Evolutionary conservation across 305 asterid genomes (phyloP).

Genomic region (Coffea humblotiana): DNA sequence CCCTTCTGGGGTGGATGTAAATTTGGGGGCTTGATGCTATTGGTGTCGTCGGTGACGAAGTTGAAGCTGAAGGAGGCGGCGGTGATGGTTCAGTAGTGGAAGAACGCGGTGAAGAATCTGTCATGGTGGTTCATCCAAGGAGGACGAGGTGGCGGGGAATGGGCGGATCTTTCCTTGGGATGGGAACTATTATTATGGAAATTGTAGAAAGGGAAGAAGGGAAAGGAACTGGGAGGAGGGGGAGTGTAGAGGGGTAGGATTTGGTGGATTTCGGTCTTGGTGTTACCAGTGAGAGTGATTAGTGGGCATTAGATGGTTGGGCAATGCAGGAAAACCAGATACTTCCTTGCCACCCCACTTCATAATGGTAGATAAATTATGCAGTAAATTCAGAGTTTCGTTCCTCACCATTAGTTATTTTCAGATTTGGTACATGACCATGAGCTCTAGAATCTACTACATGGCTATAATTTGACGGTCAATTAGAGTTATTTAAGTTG

Average conservation of each 20-base stretch:
- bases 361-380: too few species aligned
- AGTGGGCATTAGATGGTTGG: neutral
- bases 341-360: too few species aligned
- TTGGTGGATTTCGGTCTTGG: neutral
- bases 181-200: neutral
- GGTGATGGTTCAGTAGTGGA: slow-evolving; percentile 19
- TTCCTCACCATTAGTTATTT: too few species aligned
- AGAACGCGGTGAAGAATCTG: slow-evolving; percentile 22
- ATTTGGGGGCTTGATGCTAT: slow-evolving; percentile 16
- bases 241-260: neutral
- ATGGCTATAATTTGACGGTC: too few species aligned
- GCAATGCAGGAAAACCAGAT: too few species aligned
- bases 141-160: neutral
- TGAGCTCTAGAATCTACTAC: too few species aligned
- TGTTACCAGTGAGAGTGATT: neutral
- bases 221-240: neutral
- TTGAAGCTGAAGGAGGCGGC: slow-evolving; percentile 26
- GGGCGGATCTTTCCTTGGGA: slow-evolving; percentile 10
- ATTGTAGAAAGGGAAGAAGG: neutral
- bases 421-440: too few species aligned
- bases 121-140: slow-evolving; percentile 26
- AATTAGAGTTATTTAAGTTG: too few species aligned
- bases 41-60: slow-evolving; percentile 18
- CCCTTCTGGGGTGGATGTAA: slow-evolving; percentile 81
- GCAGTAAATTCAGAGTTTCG: too few species aligned